Conservation (phyloP, 2,329 filamentous ascomycete genomes). For the Scortechinia acanthostroma region DNA sequence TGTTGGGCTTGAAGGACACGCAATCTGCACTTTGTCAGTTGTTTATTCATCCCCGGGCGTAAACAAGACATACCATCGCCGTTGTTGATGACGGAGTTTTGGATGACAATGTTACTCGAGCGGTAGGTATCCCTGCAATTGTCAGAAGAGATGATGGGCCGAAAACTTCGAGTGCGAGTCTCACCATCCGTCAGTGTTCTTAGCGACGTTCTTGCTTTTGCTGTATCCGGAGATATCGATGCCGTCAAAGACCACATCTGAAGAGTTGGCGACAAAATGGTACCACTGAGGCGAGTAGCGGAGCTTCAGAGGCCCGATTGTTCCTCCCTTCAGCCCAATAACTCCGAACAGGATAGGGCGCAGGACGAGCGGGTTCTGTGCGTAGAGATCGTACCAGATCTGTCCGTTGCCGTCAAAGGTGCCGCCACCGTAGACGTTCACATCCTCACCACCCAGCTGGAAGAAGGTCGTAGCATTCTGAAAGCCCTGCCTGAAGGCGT, state of each 20-base stretch:
- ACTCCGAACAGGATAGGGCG: slow-evolving; percentile 50
- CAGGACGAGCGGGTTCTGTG: slow-evolving; percentile 43
- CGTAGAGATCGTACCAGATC: slow-evolving; percentile 57
- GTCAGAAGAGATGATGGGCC: too few relatives aligned
- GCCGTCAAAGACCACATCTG: too few relatives aligned
- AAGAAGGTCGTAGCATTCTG: slow-evolving; percentile 62
- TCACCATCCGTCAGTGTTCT: too few relatives aligned
- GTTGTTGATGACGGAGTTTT: slow-evolving; percentile 55
- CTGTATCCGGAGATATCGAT: too few relatives aligned
- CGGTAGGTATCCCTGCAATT: too few relatives aligned
- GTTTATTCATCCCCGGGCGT: slow-evolving; percentile 3
- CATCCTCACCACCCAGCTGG: slow-evolving; percentile 49
- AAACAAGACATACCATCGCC: slow-evolving; percentile 36
- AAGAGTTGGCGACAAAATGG: too few relatives aligned
- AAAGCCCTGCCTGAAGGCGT: slow-evolving; percentile 56
- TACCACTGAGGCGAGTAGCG: slow-evolving; percentile 42
- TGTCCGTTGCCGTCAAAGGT: slow-evolving; percentile 59
- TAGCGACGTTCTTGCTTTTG: too few relatives aligned
- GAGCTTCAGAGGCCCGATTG: slow-evolving; percentile 51
- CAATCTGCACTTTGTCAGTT: slow-evolving; percentile 43
- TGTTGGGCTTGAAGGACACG: slow-evolving; percentile 70
- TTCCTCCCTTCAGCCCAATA: slow-evolving; percentile 46
- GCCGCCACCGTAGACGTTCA: slow-evolving; percentile 62
- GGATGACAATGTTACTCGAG: too few relatives aligned
- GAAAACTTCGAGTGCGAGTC: too few relatives aligned